phyloP scores from a whole-genome alignment of 2,329 filamentous ascomycete species.

The Endoconidiophora laricicola region DNA sequence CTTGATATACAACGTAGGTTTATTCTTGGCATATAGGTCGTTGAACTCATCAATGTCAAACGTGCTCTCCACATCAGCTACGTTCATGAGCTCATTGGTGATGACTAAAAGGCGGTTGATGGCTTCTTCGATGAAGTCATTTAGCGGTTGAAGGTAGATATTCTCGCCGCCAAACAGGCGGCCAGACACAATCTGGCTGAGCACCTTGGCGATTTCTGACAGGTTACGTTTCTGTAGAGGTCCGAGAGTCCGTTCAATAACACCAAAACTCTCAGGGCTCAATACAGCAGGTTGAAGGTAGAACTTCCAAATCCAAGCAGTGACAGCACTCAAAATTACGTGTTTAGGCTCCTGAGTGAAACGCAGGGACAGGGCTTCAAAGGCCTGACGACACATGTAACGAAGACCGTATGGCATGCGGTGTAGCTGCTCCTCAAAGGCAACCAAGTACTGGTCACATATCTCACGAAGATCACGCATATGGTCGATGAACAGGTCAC shows the following conservation, averaged over 20 bases:
- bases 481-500: slow-evolving; percentile 84
- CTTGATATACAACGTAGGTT: slow-evolving; percentile 98
- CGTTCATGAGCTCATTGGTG: slow-evolving; percentile 60
- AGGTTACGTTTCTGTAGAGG: slow-evolving; percentile 89
- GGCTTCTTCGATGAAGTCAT: slow-evolving; percentile 76
- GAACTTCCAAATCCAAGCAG: slow-evolving; percentile 84
- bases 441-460: slow-evolving; percentile 72
- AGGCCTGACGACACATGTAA: slow-evolving; percentile 74
- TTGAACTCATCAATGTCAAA: slow-evolving; percentile 99
- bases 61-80: slow-evolving; percentile 72
- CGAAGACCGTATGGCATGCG: slow-evolving; percentile 88
- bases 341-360: slow-evolving; percentile 69
- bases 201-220: slow-evolving; percentile 75
- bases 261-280: slow-evolving; percentile 83
- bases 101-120: slow-evolving; percentile 64
- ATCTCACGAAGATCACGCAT: slow-evolving; percentile 88
- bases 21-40: slow-evolving; percentile 88
- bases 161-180: slow-evolving; percentile 87
- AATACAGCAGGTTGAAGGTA: slow-evolving; percentile 81
- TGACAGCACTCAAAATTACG: slow-evolving; percentile 65
- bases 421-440: slow-evolving; percentile 66
- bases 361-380: slow-evolving; percentile 56
- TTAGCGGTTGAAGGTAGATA: slow-evolving; percentile 86
- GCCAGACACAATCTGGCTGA: slow-evolving; percentile 76
- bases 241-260: slow-evolving; percentile 75